Evolutionary conservation across 192 early-diverging fungal genomes (phyloP).

Genomic region (Umbelopsis ramanniana): DNA sequence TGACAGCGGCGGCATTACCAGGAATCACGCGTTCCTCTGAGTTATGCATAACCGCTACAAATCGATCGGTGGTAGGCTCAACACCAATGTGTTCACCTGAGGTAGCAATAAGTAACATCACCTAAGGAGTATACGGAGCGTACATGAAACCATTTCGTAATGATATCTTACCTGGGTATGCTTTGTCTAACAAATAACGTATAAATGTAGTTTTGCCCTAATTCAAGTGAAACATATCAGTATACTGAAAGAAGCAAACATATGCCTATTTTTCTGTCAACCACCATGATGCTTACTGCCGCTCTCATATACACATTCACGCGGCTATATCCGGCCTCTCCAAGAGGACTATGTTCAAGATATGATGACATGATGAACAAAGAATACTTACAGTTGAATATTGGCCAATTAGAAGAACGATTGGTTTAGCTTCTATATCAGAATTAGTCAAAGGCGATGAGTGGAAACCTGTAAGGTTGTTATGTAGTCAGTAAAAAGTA

Average conservation of each 20-base stretch:
- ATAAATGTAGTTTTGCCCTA: slow-evolving; percentile 88
- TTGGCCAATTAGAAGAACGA: slow-evolving; percentile 85
- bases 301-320: too few species aligned
- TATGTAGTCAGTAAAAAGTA: background rate
- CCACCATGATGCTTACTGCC: too few species aligned
- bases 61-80: slow-evolving; percentile 88
- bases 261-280: background rate
- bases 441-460: slow-evolving; percentile 78
- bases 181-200: slow-evolving; percentile 71
- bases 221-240: background rate
- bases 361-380: background rate
- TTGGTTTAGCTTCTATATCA: slow-evolving; percentile 87
- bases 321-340: too few species aligned
- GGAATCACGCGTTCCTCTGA: slow-evolving; percentile 79
- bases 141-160: background rate
- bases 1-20: slow-evolving; percentile 85
- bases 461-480: slow-evolving; percentile 59
- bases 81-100: slow-evolving; percentile 72
- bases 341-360: too few species aligned
- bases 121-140: background rate
- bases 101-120: background rate
- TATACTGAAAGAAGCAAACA: background rate
- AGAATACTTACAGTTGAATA: slow-evolving; percentile 70
- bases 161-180: slow-evolving; percentile 65
- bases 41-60: slow-evolving; percentile 84